Base-by-base conservation (phyloP, 2,329 filamentous ascomycete genomes). In the Calonectria multiphialidica region DNA sequence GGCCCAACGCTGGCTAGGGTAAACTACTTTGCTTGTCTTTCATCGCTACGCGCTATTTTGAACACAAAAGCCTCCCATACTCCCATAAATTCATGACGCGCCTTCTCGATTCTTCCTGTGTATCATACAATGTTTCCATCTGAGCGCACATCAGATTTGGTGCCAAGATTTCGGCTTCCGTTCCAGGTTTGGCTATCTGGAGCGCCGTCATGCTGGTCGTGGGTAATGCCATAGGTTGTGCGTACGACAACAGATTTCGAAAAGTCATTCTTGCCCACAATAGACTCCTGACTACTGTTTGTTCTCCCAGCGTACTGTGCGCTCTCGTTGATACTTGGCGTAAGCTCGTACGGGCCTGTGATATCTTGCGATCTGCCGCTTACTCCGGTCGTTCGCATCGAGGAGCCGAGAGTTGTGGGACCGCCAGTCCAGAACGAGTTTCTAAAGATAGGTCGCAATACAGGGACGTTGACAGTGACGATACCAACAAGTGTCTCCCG, bases 401-500 rank as follows among this genome's bases (percentile, higher is more conserved):
- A 59, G 5, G 35, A 77, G 3, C 53, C 63, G 7, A 71, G n/a
- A 1, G 69, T 33, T 1, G 30, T 68, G 0, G 42, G 15, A 2
- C 70, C 45, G 0, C 40, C 37, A 0, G 68, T 63, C 75, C 75
- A 78, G 18, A 78, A 78, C 0, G 65, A 42, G 0, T 55, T 59
- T 0, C 59, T 37, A 21, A 78, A 78, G 1, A 77, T 37, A 0
- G 72, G 72, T 18, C 75, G 33, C 0, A 78, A 59, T 1, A 75
- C 70, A 0, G 76, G 75, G 0, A 77, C 70, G 65, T 83, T 84
- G 69, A 85, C 82, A 13, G 82, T 81, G 42, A 86, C 80, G 23
- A 85, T 82, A 18, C 81, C 83, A 35, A 85, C 82, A 49, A 86
- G 83, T 67, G 77, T 81, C 28, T 81, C 79, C 0, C 78, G 78